phyloP scores from a whole-genome alignment of 371 early-diverging fungal genomes.

The Zopfochytrium polystomum region DNA sequence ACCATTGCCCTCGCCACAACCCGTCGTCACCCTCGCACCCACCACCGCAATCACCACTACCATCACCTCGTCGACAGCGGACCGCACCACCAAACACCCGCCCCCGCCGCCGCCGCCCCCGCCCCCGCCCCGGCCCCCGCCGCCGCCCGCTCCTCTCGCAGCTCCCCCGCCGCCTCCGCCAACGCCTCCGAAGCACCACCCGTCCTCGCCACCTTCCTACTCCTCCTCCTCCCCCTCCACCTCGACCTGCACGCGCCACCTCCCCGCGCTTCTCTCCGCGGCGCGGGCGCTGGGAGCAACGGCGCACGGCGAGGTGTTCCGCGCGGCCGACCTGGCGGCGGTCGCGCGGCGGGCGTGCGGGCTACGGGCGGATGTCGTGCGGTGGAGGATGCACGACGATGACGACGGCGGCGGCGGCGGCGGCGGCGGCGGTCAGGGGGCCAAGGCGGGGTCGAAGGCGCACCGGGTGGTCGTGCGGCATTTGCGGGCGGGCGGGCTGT shows the following conservation, averaged over 20 bases:
- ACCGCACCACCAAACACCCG: too few species aligned
- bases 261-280: constrained; percentile 7
- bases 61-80: too few species aligned
- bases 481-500: constrained; percentile 16
- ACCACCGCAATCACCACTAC: too few species aligned
- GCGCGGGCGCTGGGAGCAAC: constrained; percentile 4
- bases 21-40: too few species aligned
- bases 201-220: neutral
- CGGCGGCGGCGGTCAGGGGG: neutral
- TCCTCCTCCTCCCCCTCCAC: neutral
- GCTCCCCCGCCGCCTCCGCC: constrained; percentile 3
- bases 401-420: neutral
- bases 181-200: neutral
- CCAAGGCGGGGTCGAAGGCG: neutral
- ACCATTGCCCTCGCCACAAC: too few species aligned
- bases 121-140: neutral
- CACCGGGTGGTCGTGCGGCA: neutral
- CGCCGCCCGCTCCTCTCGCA: neutral
- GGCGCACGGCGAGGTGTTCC: constrained; percentile 22
- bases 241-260: too few species aligned
- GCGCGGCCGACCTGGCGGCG: constrained; percentile 10
- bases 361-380: constrained; percentile 1
- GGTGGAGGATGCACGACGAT: constrained; percentile 2
- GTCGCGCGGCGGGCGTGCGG: constrained; percentile 6
- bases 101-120: too few species aligned